A percentile compares a stretch with the other conserved stretches of the same genome.
These are phyloP conservation scores for Solanum bulbocastanum DNA, from an alignment of 257 asterid species.

Conservation along the genomic window DNA sequence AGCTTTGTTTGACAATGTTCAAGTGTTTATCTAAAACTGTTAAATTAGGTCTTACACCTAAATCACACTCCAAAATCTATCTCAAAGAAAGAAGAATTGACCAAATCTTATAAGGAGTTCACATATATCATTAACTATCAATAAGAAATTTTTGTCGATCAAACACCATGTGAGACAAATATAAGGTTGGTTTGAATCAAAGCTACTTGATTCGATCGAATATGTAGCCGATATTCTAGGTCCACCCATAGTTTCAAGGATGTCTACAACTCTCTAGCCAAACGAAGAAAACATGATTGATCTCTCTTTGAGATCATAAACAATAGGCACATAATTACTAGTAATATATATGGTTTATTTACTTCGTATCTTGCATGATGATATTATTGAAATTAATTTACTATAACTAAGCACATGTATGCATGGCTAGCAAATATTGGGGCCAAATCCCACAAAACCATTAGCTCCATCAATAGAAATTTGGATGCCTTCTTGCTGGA, in stretches of 20 bases:
- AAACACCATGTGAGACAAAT: not conserved
- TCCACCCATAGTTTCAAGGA: no score
- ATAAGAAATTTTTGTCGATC: not conserved
- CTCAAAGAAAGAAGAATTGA: not conserved
- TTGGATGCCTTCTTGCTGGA: conserved; percentile 92
- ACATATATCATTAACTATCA: no score
- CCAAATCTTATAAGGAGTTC: not conserved
- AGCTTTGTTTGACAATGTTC: not conserved
- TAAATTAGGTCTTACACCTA: no score
- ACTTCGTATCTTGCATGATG: not conserved
- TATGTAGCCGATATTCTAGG: no score
- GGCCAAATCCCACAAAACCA: conserved; percentile 90
- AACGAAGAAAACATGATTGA: not conserved
- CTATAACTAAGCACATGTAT: not conserved
- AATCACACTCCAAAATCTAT: no score
- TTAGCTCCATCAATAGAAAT: conserved; percentile 63
- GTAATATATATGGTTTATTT: not conserved
- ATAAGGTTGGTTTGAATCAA: not conserved
- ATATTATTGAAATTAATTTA: not conserved
- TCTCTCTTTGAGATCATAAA: not conserved
- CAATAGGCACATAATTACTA: not conserved
- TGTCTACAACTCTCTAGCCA: not conserved
- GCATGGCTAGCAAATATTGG: conserved; percentile 51
- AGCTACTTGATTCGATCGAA: not conserved
- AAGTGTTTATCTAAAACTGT: not conserved